Base-by-base conservation (phyloP, 176 grass and related monocot species). In the Ensete ventricosum region DNA sequence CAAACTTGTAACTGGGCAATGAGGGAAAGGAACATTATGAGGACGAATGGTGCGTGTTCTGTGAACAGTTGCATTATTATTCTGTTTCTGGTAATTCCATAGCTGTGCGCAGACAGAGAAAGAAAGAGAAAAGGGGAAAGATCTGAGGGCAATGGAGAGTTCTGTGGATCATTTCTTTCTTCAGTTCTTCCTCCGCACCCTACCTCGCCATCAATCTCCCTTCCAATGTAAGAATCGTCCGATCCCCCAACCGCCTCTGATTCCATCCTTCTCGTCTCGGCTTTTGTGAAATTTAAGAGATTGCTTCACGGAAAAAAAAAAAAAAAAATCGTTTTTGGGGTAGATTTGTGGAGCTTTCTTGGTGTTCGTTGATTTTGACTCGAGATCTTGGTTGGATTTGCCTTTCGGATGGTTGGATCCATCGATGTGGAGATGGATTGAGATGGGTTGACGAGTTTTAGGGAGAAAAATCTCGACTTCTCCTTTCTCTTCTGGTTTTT, bases 121-220 rank as follows among this genome's bases (percentile, higher is more conserved):
- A 81, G 78, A 71, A 14, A 80, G 49, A 74, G 22, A 54, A 55
- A 67, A 54, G 50, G 74, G 63, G 69, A 59, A 43, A 20, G 50
- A 19, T n/a, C 11, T 70, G 49, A n/a, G 65, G 29, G 50, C 55
- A 73, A 64, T n/a, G 55, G 68, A 52, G 52, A 58, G 27, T 52
- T 27, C 79, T 55, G 71, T 71, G 52, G 53, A 68, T 82, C 75
- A 9, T 53, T 79, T 75, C 29, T 78, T 43, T 17, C 52, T 67
- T 29, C 77, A 22, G 23, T 58, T 21, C 53, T 26, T 58, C 22
- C 64, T 59, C 14, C 17, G 23, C 58, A 55, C 77, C 65, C 66
- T 60, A 69, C 11, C 53, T 21, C 14, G 67, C 34, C 14, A 50
- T 52, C 48, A 11, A 19, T 74, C 66, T 20, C 17, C 53, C 21